These are phyloP conservation scores for Apiospora arundinis DNA, from an alignment of 2,329 filamentous ascomycete genomes.

Conservation along the genomic window DNA sequence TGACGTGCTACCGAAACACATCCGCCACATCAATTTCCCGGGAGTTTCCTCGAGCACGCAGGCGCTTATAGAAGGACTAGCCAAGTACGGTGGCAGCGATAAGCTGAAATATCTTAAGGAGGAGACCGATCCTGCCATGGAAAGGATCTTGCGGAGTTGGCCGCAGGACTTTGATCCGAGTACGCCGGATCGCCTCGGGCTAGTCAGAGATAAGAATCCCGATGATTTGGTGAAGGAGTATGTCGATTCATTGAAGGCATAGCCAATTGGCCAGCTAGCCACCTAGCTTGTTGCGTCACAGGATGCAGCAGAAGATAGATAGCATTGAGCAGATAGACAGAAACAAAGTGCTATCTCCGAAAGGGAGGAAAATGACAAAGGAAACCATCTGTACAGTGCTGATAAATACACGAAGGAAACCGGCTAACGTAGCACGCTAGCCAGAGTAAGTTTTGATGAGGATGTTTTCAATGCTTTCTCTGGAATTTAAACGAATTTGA, in stretches of 20 bases:
- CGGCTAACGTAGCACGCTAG: too few relatives aligned
- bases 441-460: too few relatives aligned
- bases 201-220: slow-evolving; percentile 57
- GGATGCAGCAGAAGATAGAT: too few relatives aligned
- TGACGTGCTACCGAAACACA: slow-evolving; percentile 49
- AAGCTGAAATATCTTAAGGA: slow-evolving; percentile 59
- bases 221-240: slow-evolving; percentile 64
- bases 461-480: background rate
- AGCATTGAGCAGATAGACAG: too few relatives aligned
- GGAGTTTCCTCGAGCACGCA: slow-evolving; percentile 63
- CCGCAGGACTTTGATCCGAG: slow-evolving; percentile 61
- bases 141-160: slow-evolving; percentile 66
- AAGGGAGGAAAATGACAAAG: too few relatives aligned
- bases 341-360: too few relatives aligned
- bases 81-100: slow-evolving; percentile 60
- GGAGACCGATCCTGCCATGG: slow-evolving; percentile 58
- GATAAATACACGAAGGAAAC: too few relatives aligned
- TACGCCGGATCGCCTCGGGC: slow-evolving; percentile 56
- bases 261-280: background rate
- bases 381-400: too few relatives aligned
- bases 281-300: background rate
- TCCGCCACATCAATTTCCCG: slow-evolving; percentile 63
- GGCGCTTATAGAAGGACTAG: slow-evolving; percentile 65
- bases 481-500: background rate
- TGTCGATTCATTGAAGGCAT: slow-evolving; percentile 45